These are phyloP conservation scores for Cicer cuneatum DNA, from an alignment of 306 rosid species.

Conservation along the genomic window DNA sequence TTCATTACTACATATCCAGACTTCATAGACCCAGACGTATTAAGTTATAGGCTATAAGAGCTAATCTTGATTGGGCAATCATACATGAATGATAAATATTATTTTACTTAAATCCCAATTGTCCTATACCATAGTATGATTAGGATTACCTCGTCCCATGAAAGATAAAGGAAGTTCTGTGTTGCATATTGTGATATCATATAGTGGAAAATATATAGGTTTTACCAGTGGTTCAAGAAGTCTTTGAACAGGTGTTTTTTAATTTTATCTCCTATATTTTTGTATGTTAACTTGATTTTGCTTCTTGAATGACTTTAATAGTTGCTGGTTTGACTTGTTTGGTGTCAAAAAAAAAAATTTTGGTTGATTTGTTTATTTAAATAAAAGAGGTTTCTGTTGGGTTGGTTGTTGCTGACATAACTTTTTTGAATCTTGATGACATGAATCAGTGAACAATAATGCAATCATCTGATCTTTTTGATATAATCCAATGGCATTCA, in stretches of 20 bases:
- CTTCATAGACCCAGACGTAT: too few relatives aligned
- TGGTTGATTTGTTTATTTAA: constrained; percentile 6
- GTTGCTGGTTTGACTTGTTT: not conserved
- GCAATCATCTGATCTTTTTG: not conserved
- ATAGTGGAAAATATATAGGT: not conserved
- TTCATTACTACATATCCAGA: too few relatives aligned
- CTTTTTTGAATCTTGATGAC: constrained; percentile 7
- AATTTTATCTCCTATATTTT: not conserved
- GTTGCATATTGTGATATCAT: not conserved
- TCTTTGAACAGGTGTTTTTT: constrained; percentile 13
- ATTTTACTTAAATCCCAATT: not conserved
- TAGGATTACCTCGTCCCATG: not conserved
- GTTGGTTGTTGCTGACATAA: not conserved
- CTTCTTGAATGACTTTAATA: not conserved
- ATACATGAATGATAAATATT: not conserved
- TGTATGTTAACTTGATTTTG: constrained; percentile 5
- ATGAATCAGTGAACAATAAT: not conserved
- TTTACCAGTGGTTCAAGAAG: constrained; percentile 17
- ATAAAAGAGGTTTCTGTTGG: constrained; percentile 1
- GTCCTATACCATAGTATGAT: not conserved
- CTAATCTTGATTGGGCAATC: not conserved
- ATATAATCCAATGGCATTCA: not conserved
- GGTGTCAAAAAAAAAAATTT: too few relatives aligned
- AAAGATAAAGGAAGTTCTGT: not conserved
- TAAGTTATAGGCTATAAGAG: not conserved